phyloP scores from a whole-genome alignment of 306 rosid species.

The Datisca glomerata region DNA sequence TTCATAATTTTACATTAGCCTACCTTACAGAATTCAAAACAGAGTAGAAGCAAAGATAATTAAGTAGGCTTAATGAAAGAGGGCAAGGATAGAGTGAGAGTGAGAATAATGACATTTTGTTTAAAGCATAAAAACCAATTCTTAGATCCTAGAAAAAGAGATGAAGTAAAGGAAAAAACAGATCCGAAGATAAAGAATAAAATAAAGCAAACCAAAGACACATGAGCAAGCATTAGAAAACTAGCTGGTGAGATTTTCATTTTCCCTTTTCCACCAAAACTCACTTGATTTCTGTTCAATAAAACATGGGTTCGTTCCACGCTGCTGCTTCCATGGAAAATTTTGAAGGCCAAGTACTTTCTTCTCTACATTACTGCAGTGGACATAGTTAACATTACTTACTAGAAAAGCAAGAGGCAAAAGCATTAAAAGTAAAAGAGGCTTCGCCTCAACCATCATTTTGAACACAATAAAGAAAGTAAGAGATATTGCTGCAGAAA shows the following conservation, averaged over 20 bases:
- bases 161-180: slow-evolving; percentile 18
- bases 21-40: no score
- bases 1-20: no score
- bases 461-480: slow-evolving; percentile 8
- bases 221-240: not conserved
- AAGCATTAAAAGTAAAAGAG: slow-evolving; percentile 13
- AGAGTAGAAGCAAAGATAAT: no score
- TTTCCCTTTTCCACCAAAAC: slow-evolving; percentile 8
- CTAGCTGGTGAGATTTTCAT: not conserved
- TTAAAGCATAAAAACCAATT: slow-evolving; percentile 10
- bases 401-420: slow-evolving; percentile 22
- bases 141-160: slow-evolving; percentile 21
- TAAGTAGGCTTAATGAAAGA: no score
- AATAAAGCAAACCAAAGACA: slow-evolving; percentile 9
- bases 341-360: slow-evolving; percentile 27
- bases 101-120: slow-evolving; percentile 5
- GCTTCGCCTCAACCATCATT: slow-evolving; percentile 22
- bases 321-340: slow-evolving; percentile 20
- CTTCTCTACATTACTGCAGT: slow-evolving; percentile 21
- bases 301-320: slow-evolving; percentile 8
- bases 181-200: slow-evolving; percentile 27
- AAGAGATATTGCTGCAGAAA: slow-evolving; percentile 11
- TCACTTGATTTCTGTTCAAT: slow-evolving; percentile 31
- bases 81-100: slow-evolving; percentile 9
- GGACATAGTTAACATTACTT: slow-evolving; percentile 25